Percentiles rank a stretch among this genome's conserved stretches.
These are phyloP conservation scores for Nicotiana benthamiana DNA, from an alignment of 257 asterid genomes.

Conservation along the genomic window DNA sequence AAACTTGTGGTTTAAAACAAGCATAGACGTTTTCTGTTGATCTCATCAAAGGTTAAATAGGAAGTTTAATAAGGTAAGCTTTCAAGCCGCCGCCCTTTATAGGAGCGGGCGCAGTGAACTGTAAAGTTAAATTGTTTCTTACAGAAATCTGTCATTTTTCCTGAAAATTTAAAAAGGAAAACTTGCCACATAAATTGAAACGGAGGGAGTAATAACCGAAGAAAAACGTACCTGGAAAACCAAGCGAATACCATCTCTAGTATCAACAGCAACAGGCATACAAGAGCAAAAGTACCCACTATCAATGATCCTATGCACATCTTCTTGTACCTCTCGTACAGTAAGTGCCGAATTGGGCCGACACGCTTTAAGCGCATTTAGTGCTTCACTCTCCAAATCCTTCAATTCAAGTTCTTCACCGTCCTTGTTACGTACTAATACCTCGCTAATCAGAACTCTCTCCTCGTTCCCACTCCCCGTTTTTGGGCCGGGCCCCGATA, in stretches of 20 bases:
- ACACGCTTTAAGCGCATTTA: constrained; percentile 80
- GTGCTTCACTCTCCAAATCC: constrained; percentile 82
- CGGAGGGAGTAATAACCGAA: background rate
- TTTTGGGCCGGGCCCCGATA: constrained; percentile 16
- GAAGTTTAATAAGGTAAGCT: no score
- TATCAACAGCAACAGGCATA: constrained; percentile 92
- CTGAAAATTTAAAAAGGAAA: no score
- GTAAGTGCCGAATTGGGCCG: constrained; percentile 89
- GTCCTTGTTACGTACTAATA: constrained; percentile 78
- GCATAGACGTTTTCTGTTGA: no score
- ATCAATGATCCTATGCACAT: constrained; percentile 81
- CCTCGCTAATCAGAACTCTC: constrained; percentile 89
- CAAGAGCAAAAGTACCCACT: constrained; percentile 91
- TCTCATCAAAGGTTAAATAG: no score
- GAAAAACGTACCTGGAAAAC: constrained; percentile 62
- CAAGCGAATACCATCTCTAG: constrained; percentile 90
- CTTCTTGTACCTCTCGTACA: constrained; percentile 89
- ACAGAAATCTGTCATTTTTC: no score
- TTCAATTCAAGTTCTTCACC: constrained; percentile 91
- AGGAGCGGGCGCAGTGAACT: no score
- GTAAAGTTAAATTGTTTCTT: no score
- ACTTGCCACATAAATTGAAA: no score
- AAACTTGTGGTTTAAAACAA: no score
- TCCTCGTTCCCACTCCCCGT: constrained; percentile 57
- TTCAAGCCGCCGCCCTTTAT: no score